These are phyloP conservation scores for Boletus reticulatus DNA, from an alignment of 768 basidiomycete genomes.

Conservation along the genomic window DNA sequence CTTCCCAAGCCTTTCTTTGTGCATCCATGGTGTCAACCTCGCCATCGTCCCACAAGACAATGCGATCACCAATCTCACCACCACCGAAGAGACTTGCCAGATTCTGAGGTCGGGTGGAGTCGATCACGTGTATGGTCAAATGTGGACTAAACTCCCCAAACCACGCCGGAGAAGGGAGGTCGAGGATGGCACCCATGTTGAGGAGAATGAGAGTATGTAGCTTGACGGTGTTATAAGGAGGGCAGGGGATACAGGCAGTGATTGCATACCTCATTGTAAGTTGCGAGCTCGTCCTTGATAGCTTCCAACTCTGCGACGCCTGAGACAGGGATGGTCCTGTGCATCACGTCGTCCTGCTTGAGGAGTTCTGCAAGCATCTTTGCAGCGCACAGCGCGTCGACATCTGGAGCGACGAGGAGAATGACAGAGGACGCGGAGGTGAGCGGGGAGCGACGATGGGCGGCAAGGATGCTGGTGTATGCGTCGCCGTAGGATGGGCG, in stretches of 20 bases:
- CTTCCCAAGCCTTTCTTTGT: slow-evolving; percentile 82
- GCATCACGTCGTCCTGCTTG: slow-evolving; percentile 90
- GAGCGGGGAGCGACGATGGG: slow-evolving; percentile 69
- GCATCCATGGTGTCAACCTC: slow-evolving; percentile 66
- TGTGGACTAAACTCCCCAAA: slow-evolving; percentile 67
- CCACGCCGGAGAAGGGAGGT: slow-evolving; percentile 72
- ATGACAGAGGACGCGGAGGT: slow-evolving; percentile 82
- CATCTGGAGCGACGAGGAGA: slow-evolving; percentile 84
- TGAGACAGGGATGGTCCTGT: slow-evolving; percentile 86
- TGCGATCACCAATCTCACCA: slow-evolving; percentile 63
- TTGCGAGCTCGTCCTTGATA: slow-evolving; percentile 61
- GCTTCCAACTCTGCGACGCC: slow-evolving; percentile 75
- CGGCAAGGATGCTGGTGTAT: slow-evolving; percentile 67
- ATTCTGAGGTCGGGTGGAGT: slow-evolving; percentile 89
- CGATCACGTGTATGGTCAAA: slow-evolving; percentile 87
- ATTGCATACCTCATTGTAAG: slow-evolving; percentile 62
- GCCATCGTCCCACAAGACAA: slow-evolving; percentile 94
- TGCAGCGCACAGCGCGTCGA: slow-evolving; percentile 90
- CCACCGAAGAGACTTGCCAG: slow-evolving; percentile 80
- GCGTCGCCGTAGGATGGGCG: slow-evolving; percentile 69
- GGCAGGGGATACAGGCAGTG: neutral
- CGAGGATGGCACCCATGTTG: slow-evolving; percentile 88
- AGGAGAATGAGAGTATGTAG: slow-evolving; percentile 87
- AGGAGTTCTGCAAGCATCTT: slow-evolving; percentile 88
- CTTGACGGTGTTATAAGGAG: slow-evolving; percentile 35